phyloP scores from a whole-genome alignment of 2,329 filamentous ascomycete species.

The Colletotrichum kahawae region DNA sequence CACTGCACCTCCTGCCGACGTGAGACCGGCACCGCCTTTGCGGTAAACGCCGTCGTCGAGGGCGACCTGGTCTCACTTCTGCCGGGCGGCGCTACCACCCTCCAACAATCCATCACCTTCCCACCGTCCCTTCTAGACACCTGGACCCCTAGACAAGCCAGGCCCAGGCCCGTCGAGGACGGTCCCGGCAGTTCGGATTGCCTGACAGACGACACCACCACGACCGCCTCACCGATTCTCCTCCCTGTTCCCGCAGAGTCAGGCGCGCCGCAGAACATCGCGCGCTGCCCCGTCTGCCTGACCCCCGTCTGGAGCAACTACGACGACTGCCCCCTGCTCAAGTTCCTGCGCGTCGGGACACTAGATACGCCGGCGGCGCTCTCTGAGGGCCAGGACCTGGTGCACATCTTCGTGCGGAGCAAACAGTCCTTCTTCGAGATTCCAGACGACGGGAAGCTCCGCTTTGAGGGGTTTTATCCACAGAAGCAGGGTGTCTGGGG shows the following conservation, averaged over 20 bases:
- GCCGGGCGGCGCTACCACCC: constrained; percentile 26
- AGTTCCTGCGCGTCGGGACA: constrained; percentile 49
- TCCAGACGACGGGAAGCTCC: constrained; percentile 37
- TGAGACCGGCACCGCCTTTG: constrained; percentile 44
- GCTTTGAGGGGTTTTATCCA: constrained; percentile 40
- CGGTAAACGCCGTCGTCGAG: constrained; percentile 49
- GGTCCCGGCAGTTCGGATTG: not conserved
- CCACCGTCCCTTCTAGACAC: not conserved
- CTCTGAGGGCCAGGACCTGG: constrained; percentile 42
- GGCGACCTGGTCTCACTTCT: constrained; percentile 36
- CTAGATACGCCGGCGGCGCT: constrained; percentile 41
- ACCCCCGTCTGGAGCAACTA: constrained; percentile 48
- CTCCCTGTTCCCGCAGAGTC: constrained; percentile 42
- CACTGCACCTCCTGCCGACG: constrained; percentile 52
- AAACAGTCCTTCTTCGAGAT: constrained; percentile 44
- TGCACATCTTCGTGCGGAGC: constrained; percentile 48
- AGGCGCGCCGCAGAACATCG: constrained; percentile 43
- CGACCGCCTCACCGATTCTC: constrained; percentile 21
- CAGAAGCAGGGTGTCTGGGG: constrained; percentile 35
- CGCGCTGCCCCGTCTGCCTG: constrained; percentile 47
- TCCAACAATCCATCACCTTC: not conserved
- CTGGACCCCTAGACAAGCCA: constrained; percentile 2
- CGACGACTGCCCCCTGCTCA: constrained; percentile 32
- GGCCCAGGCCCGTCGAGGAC: not conserved
- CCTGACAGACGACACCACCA: not conserved